Conservation (phyloP, 1,139 yeast species). For the Geotrichum phurueaensis region DNA sequence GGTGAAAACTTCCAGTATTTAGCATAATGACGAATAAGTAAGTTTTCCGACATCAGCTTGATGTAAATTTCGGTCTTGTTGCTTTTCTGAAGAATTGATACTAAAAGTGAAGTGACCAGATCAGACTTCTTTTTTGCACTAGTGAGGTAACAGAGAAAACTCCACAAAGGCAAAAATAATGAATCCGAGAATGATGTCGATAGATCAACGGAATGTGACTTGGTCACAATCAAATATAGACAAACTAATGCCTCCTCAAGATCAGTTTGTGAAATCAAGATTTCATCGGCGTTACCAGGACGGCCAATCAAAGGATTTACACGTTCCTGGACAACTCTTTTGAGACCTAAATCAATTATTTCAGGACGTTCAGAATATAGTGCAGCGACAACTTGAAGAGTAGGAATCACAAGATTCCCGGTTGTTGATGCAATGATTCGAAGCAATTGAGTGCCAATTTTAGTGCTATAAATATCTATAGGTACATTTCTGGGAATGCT, state of each 20-base stretch:
- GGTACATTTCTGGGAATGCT: slow-evolving; percentile 52
- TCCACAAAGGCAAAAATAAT: slow-evolving; percentile 52
- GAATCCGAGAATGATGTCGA: slow-evolving; percentile 30
- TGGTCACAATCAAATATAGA: slow-evolving; percentile 52
- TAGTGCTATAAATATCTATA: slow-evolving; percentile 47
- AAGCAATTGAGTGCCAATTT: slow-evolving; percentile 55
- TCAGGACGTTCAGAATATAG: slow-evolving; percentile 49
- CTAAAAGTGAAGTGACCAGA: slow-evolving; percentile 7
- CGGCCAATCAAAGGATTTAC: slow-evolving; percentile 17
- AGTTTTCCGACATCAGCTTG: slow-evolving; percentile 5
- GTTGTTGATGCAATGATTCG: slow-evolving; percentile 44
- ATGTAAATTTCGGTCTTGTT: slow-evolving; percentile 6
- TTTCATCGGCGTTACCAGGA: background rate
- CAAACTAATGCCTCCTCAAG: slow-evolving; percentile 64
- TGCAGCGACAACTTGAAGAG: slow-evolving; percentile 49
- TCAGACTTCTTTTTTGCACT: slow-evolving; percentile 27
- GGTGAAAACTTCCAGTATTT: slow-evolving; percentile 11
- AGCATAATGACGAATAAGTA: slow-evolving; percentile 6
- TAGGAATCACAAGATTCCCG: slow-evolving; percentile 44
- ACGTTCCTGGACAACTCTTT: slow-evolving; percentile 25
- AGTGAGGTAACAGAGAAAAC: slow-evolving; percentile 49
- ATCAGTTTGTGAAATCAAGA: slow-evolving; percentile 42
- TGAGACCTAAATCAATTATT: slow-evolving; percentile 56
- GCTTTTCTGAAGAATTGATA: slow-evolving; percentile 4
- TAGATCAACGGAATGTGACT: slow-evolving; percentile 37